Percentiles rank a stretch among this genome's conserved stretches.
Evolutionary conservation across 78 protist species (phyloP).

Genomic region (Dictyostelium purpureum): DNA sequence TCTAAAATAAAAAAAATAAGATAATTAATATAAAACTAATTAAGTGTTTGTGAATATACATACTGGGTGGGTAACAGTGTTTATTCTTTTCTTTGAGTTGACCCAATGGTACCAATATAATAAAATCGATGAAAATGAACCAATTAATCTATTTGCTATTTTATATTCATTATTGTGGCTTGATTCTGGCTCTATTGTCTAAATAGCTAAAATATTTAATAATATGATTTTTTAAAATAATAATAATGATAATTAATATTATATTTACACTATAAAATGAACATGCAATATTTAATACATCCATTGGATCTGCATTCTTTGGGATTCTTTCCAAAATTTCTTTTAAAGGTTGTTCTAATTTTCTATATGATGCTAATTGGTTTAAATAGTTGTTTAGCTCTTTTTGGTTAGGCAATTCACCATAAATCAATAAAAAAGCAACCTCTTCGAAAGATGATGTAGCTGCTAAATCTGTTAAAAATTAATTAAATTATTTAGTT

Average conservation of each 20-base stretch:
- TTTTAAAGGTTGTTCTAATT: conserved; percentile 16
- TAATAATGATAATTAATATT: neutral
- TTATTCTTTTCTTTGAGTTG: neutral
- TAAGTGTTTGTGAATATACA: too few species aligned
- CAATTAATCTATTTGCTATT: conserved; percentile 44
- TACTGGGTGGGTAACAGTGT: neutral
- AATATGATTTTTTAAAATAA: too few species aligned
- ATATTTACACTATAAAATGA: conserved; percentile 30
- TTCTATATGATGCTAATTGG: neutral
- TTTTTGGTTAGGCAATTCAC: conserved; percentile 38
- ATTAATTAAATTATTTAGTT: neutral
- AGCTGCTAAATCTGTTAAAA: conserved; percentile 61
- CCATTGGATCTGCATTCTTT: conserved; percentile 45
- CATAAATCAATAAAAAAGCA: conserved; percentile 60
- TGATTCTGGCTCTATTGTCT: conserved; percentile 22
- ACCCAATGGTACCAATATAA: conserved; percentile 52
- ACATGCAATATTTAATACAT: conserved; percentile 43
- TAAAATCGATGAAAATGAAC: conserved; percentile 38
- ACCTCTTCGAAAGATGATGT: conserved; percentile 71
- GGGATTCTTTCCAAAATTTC: conserved; percentile 41
- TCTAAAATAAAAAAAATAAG: too few species aligned
- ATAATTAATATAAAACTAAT: too few species aligned
- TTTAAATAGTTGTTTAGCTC: neutral
- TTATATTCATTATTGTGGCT: conserved; percentile 11
- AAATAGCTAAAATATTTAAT: too few species aligned